These are phyloP conservation scores for Plenodomus lindquistii DNA, from an alignment of 2,329 filamentous ascomycete genomes.

Conservation along the genomic window DNA sequence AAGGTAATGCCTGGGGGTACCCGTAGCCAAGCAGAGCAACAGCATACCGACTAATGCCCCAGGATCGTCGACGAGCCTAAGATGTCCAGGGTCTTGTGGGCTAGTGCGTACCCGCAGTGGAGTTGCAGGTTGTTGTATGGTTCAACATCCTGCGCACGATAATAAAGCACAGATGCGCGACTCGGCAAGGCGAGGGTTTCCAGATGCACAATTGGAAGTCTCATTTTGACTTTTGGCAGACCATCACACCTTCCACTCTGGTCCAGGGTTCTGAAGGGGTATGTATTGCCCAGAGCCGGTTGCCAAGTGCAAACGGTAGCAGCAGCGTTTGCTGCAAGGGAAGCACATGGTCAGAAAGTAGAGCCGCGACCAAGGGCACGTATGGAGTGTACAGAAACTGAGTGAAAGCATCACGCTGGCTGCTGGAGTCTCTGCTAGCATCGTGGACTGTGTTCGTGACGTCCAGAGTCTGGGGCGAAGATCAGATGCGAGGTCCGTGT, in stretches of 20 bases:
- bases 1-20: neutral
- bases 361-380: neutral
- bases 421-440: slow-evolving; percentile 3
- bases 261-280: neutral
- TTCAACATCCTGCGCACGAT: neutral
- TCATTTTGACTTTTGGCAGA: neutral
- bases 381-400: neutral
- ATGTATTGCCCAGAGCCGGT: neutral
- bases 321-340: neutral
- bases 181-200: neutral
- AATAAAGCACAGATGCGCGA: neutral
- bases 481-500: slow-evolving; percentile 21
- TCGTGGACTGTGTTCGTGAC: slow-evolving; percentile 19
- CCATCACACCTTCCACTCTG: neutral
- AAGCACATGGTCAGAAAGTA: neutral
- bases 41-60: neutral
- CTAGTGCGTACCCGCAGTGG: neutral
- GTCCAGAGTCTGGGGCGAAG: slow-evolving; percentile 3
- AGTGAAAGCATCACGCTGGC: neutral
- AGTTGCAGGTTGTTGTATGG: no score
- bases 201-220: neutral
- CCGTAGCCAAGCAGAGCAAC: neutral
- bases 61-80: neutral
- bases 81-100: neutral
- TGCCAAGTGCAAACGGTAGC: neutral